These are phyloP conservation scores for Botrytis elliptica DNA, from an alignment of 2,329 filamentous ascomycete species.

Conservation along the genomic window DNA sequence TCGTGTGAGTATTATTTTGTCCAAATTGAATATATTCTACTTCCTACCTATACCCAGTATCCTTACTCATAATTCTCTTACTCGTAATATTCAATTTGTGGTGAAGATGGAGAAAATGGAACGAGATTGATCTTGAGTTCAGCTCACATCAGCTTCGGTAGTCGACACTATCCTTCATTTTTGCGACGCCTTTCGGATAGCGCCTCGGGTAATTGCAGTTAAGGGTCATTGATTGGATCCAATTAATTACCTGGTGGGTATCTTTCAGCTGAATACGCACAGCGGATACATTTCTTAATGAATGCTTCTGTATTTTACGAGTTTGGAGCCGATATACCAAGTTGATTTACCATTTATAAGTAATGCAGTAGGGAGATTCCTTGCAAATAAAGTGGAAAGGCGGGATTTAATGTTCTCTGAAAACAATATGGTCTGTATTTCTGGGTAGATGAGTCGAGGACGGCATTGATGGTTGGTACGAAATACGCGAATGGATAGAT, in stretches of 20 bases:
- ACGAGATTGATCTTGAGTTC: not conserved
- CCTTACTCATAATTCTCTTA: not conserved
- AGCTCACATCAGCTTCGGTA: slow-evolving; percentile 21
- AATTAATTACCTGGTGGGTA: slow-evolving; percentile 10
- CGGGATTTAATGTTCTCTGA: slow-evolving; percentile 2
- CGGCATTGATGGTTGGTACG: not conserved
- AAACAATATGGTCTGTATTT: not conserved
- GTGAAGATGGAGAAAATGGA: not conserved
- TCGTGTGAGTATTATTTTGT: not conserved
- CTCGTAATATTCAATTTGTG: not conserved
- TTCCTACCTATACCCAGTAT: not conserved
- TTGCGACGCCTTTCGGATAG: slow-evolving; percentile 21
- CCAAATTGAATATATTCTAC: not conserved
- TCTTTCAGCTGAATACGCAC: slow-evolving; percentile 21
- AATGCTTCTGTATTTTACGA: not conserved
- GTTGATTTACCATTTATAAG: not conserved
- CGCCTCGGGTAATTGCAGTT: slow-evolving; percentile 20
- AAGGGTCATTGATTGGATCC: slow-evolving; percentile 7
- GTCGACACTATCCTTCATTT: slow-evolving; percentile 21
- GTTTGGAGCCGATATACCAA: slow-evolving; percentile 4
- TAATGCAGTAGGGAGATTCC: slow-evolving; percentile 15
- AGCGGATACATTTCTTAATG: slow-evolving; percentile 16
- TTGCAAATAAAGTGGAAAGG: slow-evolving; percentile 7
- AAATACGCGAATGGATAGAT: slow-evolving; percentile 15
- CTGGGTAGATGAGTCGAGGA: not conserved